Percentiles rank a stretch among this genome's conserved stretches.
phyloP scores from a whole-genome alignment of 2,329 filamentous ascomycete species.

The Nigrospora osmanthi region DNA sequence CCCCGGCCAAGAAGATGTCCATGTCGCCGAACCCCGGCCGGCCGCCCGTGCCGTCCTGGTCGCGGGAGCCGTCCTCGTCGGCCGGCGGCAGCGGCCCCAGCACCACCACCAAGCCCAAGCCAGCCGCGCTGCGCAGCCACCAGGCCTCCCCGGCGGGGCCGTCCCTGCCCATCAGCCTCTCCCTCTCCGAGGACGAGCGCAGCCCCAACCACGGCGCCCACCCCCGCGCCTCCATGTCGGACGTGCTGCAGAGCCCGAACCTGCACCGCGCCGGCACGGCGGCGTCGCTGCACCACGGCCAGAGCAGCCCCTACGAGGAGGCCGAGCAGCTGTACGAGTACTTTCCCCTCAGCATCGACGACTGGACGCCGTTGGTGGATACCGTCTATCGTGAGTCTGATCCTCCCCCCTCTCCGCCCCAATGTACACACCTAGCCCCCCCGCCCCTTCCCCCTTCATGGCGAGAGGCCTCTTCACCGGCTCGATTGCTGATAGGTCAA shows the following conservation, averaged over 20 bases:
- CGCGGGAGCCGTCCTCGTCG: slow-evolving; percentile 10
- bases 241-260: slow-evolving; percentile 40
- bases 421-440: slow-evolving; percentile 43
- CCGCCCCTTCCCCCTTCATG: too few species aligned
- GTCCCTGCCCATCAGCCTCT: slow-evolving; percentile 38
- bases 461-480: slow-evolving; percentile 59
- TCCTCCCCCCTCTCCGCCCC: background rate
- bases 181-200: slow-evolving; percentile 52
- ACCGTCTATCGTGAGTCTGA: slow-evolving; percentile 17
- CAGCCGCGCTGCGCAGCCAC: too few species aligned
- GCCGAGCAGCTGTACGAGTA: slow-evolving; percentile 89
- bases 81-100: slow-evolving; percentile 9
- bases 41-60: slow-evolving; percentile 47
- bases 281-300: slow-evolving; percentile 14
- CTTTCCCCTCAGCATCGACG: slow-evolving; percentile 83
- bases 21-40: slow-evolving; percentile 41
- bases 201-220: slow-evolving; percentile 43
- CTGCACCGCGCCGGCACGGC: slow-evolving; percentile 20
- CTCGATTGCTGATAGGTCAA: background rate
- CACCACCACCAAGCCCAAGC: too few species aligned
- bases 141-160: too few species aligned
- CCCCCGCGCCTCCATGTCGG: slow-evolving; percentile 18
- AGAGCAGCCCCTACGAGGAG: slow-evolving; percentile 63
- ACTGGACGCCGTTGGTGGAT: slow-evolving; percentile 44
- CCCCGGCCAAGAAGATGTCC: slow-evolving; percentile 43